Evolutionary conservation across 208 protist genomes (phyloP).

Genomic region (Leishmania aethiopica): DNA sequence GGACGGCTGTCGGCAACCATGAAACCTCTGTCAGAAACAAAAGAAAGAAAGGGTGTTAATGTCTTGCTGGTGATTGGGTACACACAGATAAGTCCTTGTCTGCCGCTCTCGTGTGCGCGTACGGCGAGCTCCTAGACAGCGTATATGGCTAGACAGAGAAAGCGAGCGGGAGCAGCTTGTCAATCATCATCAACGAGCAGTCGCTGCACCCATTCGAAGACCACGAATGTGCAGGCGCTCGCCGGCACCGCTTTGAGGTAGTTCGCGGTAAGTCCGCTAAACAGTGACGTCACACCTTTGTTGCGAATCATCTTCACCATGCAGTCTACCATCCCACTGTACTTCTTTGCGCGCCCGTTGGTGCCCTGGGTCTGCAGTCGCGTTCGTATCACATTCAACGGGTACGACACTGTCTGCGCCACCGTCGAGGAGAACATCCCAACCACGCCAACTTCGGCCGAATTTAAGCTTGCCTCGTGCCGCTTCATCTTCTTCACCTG

Average conservation of each 20-base stretch:
- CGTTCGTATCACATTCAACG: constrained; percentile 90
- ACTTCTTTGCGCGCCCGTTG: constrained; percentile 77
- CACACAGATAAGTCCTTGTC: no score
- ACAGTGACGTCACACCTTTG: constrained; percentile 81
- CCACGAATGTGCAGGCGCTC: constrained; percentile 85
- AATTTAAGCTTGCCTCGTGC: constrained; percentile 65
- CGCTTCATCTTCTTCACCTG: constrained; percentile 54
- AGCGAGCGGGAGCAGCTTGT: not conserved
- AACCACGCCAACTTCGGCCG: constrained; percentile 68
- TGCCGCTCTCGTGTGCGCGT: not conserved
- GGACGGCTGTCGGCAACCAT: no score
- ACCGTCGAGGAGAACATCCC: constrained; percentile 83
- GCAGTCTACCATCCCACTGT: constrained; percentile 89
- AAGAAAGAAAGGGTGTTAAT: not conserved
- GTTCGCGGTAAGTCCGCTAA: constrained; percentile 88
- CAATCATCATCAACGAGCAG: constrained; percentile 73
- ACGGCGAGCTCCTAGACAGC: not conserved
- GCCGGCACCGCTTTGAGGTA: constrained; percentile 91
- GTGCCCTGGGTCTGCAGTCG: constrained; percentile 89
- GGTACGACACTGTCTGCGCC: constrained; percentile 91
- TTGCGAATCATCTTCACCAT: constrained; percentile 79
- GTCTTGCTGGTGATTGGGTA: not conserved
- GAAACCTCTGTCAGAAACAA: not conserved
- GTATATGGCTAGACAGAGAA: not conserved
- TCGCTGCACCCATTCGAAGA: constrained; percentile 81